Percentiles rank a stretch among this genome's conserved stretches.
These are phyloP conservation scores for Polychaeton citri DNA, from an alignment of 2,329 filamentous ascomycete genomes.

Conservation along the genomic window DNA sequence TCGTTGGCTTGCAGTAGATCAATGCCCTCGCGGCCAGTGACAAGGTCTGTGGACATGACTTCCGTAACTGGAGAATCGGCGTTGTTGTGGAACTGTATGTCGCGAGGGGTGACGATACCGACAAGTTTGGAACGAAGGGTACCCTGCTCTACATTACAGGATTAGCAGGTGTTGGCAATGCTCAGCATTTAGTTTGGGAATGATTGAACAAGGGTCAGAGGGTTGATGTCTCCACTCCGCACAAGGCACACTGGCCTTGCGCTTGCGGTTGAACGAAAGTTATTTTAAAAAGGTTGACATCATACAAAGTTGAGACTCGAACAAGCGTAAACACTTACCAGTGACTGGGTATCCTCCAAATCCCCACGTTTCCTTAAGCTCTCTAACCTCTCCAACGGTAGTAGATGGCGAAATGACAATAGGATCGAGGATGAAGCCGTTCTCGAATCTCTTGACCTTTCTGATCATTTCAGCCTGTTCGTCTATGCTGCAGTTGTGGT, in stretches of 20 bases:
- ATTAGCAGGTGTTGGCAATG: constrained; percentile 5
- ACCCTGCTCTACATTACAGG: constrained; percentile 56
- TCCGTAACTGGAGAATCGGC: constrained; percentile 58
- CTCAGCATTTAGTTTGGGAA: not conserved
- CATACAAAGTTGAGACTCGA: constrained; percentile 37
- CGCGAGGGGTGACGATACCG: constrained; percentile 93
- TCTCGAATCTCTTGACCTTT: constrained; percentile 98
- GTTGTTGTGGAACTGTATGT: constrained; percentile 90
- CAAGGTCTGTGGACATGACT: constrained; percentile 91
- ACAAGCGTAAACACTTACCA: constrained; percentile 50
- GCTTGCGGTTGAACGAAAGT: constrained; percentile 99
- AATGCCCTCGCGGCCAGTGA: constrained; percentile 75
- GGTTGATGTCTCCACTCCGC: constrained; percentile 21
- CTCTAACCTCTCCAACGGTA: constrained; percentile 81
- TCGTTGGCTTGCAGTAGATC: constrained; percentile 80
- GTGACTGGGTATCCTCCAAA: constrained; percentile 98
- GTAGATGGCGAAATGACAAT: constrained; percentile 79
- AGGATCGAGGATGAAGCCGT: constrained; percentile 95
- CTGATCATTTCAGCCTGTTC: constrained; percentile 97
- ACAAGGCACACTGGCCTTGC: constrained; percentile 28
- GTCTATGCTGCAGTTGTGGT: constrained; percentile 98
- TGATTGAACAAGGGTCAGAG: constrained; percentile 12
- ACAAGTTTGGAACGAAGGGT: constrained; percentile 90
- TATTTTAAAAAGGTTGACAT: constrained; percentile 74
- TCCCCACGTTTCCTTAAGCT: constrained; percentile 93